A percentile compares a stretch with the other conserved stretches of the same genome.
These are phyloP conservation scores for Avena atlantica DNA, from an alignment of 176 grass and related monocot species.

Conservation along the genomic window DNA sequence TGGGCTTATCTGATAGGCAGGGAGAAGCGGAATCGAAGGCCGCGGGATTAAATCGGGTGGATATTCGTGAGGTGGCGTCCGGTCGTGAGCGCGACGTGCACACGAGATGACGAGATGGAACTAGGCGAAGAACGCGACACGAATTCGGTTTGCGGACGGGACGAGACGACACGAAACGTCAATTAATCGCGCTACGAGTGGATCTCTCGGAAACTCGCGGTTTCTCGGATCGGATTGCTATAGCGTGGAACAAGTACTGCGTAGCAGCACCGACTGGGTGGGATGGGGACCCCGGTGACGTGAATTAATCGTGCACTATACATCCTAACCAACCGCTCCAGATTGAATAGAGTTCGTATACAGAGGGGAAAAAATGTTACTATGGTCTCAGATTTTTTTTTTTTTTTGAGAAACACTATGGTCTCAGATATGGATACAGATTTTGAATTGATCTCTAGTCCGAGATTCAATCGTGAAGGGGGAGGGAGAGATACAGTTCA, in stretches of 20 bases:
- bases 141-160: not conserved
- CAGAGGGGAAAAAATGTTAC: no score
- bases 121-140: not conserved
- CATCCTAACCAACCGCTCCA: not conserved
- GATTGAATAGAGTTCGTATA: not conserved
- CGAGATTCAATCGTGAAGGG: no score
- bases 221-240: not conserved
- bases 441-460: no score
- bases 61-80: slow-evolving; percentile 73
- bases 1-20: accelerated
- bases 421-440: no score
- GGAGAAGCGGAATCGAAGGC: slow-evolving; percentile 61
- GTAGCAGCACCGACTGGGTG: slow-evolving; percentile 19
- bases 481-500: no score
- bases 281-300: slow-evolving; percentile 10
- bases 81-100: slow-evolving; percentile 59
- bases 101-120: slow-evolving; percentile 6
- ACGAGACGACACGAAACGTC: not conserved
- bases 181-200: not conserved
- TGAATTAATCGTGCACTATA: not conserved
- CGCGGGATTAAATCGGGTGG: slow-evolving; percentile 61
- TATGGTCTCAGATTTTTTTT: no score
- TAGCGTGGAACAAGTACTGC: not conserved
- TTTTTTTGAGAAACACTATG: no score
- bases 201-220: not conserved